Evolutionary conservation across 2,329 filamentous ascomycete genomes (phyloP).

Genomic region (Aspergillus tubingensis): DNA sequence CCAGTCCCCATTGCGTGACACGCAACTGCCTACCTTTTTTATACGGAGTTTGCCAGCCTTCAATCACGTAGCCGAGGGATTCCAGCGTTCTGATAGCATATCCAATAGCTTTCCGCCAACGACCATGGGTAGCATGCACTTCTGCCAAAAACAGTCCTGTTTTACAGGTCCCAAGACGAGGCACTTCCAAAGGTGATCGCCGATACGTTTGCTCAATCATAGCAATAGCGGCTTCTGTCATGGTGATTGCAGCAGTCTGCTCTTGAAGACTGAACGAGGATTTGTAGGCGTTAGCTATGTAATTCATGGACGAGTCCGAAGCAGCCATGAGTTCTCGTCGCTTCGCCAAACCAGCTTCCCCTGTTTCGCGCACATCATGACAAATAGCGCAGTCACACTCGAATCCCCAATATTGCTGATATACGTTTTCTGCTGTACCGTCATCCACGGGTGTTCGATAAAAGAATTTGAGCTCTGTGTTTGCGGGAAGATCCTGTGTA

Average conservation of each 20-base stretch:
- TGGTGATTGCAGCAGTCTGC: not conserved
- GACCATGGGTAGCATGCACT: not conserved
- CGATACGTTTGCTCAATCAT: constrained; percentile 26
- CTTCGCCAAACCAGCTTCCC: constrained; percentile 11
- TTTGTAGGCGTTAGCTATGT: constrained; percentile 6
- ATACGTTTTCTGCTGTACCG: not conserved
- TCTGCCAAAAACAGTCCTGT: constrained; percentile 23
- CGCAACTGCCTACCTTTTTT: constrained; percentile 8
- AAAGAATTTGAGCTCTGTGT: constrained; percentile 50
- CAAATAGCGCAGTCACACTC: constrained; percentile 28
- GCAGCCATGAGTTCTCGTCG: constrained; percentile 14
- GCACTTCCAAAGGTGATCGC: constrained; percentile 25
- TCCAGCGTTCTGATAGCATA: constrained; percentile 26
- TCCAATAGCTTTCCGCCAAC: constrained; percentile 19
- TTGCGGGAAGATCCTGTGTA: constrained; percentile 42
- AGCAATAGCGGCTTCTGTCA: constrained; percentile 18
- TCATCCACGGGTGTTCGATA: constrained; percentile 36
- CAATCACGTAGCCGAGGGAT: constrained; percentile 29
- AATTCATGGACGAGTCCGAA: too few relatives aligned
- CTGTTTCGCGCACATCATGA: constrained; percentile 15
- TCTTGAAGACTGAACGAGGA: not conserved
- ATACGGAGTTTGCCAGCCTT: constrained; percentile 21
- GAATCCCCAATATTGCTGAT: constrained; percentile 28
- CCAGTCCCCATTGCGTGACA: constrained; percentile 33
- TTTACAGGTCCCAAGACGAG: constrained; percentile 23